Percentiles rank a stretch among this genome's conserved stretches.
Conservation (phyloP, 495 filamentous ascomycete species). For the Achaetomiella virescens region DNA sequence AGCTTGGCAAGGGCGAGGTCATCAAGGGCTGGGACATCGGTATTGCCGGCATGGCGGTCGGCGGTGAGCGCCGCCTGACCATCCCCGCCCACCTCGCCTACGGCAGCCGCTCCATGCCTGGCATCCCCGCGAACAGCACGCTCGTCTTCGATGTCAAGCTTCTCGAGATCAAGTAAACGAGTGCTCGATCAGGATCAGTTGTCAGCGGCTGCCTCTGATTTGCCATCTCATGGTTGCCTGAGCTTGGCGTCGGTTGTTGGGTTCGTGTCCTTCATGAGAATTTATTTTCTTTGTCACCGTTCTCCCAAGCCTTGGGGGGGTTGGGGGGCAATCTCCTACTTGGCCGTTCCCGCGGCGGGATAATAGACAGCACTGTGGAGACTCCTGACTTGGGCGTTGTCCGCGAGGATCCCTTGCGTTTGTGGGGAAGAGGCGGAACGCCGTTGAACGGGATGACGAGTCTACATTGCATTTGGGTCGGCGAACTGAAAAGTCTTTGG, state of each 20-base stretch:
- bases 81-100: constrained; percentile 83
- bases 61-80: constrained; percentile 85
- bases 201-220: not conserved
- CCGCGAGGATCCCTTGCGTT: constrained; percentile 34
- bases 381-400: constrained; percentile 36
- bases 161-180: constrained; percentile 56
- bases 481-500: constrained; percentile 26
- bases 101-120: constrained; percentile 68
- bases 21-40: constrained; percentile 99
- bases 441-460: constrained; percentile 42
- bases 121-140: constrained; percentile 84
- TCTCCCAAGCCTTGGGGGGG: not conserved
- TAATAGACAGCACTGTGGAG: constrained; percentile 19
- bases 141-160: constrained; percentile 92
- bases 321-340: constrained; percentile 16
- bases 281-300: constrained; percentile 9
- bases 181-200: not conserved
- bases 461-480: constrained; percentile 38
- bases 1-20: constrained; percentile 85
- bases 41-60: constrained; percentile 81
- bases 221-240: constrained; percentile 9
- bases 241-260: constrained; percentile 11
- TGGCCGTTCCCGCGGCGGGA: constrained; percentile 9
- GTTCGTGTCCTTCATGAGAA: constrained; percentile 14
- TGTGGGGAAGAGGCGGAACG: constrained; percentile 35